phyloP scores from a whole-genome alignment of 306 rosid genomes.

The Fagus crenata region DNA sequence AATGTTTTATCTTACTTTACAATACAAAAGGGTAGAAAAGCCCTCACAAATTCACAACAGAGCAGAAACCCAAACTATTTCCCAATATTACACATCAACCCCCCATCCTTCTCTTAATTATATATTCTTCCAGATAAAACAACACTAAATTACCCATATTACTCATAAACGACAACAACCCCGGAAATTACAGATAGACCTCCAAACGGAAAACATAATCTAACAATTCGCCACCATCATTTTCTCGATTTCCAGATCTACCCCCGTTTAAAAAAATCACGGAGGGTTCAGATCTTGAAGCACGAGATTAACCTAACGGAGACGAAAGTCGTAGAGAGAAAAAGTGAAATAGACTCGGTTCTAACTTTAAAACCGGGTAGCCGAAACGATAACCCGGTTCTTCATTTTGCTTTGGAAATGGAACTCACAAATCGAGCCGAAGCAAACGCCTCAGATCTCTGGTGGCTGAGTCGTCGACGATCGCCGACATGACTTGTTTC shows the following conservation, averaged over 20 bases:
- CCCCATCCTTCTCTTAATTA: constrained; percentile 16
- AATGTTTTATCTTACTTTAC: constrained; percentile 36
- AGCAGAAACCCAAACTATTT: constrained; percentile 29
- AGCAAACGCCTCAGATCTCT: constrained; percentile 84
- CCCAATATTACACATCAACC: constrained; percentile 37
- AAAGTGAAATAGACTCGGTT: neutral
- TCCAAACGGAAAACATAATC: constrained; percentile 21
- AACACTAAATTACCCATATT: constrained; percentile 32
- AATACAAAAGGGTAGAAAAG: constrained; percentile 34
- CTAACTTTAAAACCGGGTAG: constrained; percentile 10
- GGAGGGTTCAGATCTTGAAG: constrained; percentile 40
- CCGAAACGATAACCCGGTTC: constrained; percentile 2
- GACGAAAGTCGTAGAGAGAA: neutral
- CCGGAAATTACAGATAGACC: constrained; percentile 7
- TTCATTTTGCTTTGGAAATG: neutral
- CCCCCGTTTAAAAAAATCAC: constrained; percentile 89
- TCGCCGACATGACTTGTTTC: constrained; percentile 28
- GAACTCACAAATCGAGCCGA: constrained; percentile 46
- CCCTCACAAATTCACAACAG: constrained; percentile 26
- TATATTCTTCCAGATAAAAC: constrained; percentile 12
- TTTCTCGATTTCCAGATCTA: constrained; percentile 36
- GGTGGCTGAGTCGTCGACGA: constrained; percentile 72
- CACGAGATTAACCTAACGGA: constrained; percentile 22
- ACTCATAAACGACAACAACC: constrained; percentile 19
- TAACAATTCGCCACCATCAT: constrained; percentile 30